Base-by-base conservation (phyloP, 805 yeast genomes). In the Osmozyma mogii region DNA sequence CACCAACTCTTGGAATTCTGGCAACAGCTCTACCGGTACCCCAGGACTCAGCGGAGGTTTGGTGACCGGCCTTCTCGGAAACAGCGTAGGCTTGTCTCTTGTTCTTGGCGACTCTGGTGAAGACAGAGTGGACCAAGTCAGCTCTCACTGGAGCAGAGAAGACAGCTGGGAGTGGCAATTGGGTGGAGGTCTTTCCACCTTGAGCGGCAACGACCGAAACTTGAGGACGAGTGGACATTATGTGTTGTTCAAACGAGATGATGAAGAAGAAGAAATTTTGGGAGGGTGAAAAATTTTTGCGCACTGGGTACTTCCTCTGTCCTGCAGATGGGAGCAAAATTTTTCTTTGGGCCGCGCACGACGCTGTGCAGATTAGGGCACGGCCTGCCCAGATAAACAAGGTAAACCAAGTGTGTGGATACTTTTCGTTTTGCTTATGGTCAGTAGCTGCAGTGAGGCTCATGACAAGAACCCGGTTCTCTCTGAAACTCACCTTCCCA, bases 11-110 rank as follows among this genome's bases (percentile, higher is more conserved):
- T 78, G 98, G 98, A 70, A 92, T 89, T 80, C 98, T 89, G 75
- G 98, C 97, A 64, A 92, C 96, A 72, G 98, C 98, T 78, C 98
- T 88, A 79, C 98, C 98, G 58, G 98, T 92, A 87, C 98, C 98
- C 98, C 98, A 92, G 47, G 98, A 92, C 75, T 87, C 96, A 68
- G 98, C 98, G 46, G 97, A 89, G 72, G 96, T 88, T 77, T 92
- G 97, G 81, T 85, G 95, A 76, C 98, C 98, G 62, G 98, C 98
- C 75, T 87, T 84, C 67, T 79, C 87, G 56, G 97, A 81, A 56
- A 92, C 98, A 66, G 99, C 96, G 82, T 92, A 92, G 70, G 99
- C 96, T 76, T 92, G 99, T 75, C 99, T 87, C 87, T 89, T 89
- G 95, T 92, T 92, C 92, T 92, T 92, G 94, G 88, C 88, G 57